Percentiles rank a stretch among this genome's conserved stretches.
phyloP scores from a whole-genome alignment of 306 rosid species.

The Geum urbanum region DNA sequence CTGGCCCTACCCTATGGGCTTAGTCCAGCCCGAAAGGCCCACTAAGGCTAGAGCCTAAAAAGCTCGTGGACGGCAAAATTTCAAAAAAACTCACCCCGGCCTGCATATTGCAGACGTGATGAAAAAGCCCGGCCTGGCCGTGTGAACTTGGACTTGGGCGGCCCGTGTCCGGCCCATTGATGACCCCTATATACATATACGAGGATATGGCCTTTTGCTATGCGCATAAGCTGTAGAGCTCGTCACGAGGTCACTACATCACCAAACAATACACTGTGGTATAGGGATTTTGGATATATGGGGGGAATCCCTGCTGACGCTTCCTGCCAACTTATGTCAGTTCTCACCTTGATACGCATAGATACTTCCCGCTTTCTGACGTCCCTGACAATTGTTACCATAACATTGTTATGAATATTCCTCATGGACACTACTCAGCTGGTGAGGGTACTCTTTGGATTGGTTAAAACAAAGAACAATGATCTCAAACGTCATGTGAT shows the following conservation, averaged over 20 bases:
- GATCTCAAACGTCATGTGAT: slow-evolving; percentile 65
- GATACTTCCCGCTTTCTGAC: slow-evolving; percentile 70
- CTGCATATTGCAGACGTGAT: too few relatives aligned
- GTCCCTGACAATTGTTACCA: slow-evolving; percentile 92
- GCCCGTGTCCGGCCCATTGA: too few relatives aligned
- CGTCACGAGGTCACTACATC: slow-evolving; percentile 55
- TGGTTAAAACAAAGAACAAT: slow-evolving; percentile 41
- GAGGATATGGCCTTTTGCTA: slow-evolving; percentile 63
- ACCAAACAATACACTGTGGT: slow-evolving; percentile 76
- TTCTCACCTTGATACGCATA: slow-evolving; percentile 73
- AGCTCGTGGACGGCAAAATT: too few relatives aligned
- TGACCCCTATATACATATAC: too few relatives aligned
- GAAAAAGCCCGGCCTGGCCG: too few relatives aligned
- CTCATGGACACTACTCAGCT: slow-evolving; percentile 78
- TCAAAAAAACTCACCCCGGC: too few relatives aligned
- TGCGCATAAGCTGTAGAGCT: slow-evolving; percentile 94
- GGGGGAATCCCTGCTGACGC: slow-evolving; percentile 89
- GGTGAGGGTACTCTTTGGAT: slow-evolving; percentile 81
- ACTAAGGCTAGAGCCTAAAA: too few relatives aligned
- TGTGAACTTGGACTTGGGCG: too few relatives aligned
- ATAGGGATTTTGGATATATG: slow-evolving; percentile 82
- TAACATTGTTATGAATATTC: slow-evolving; percentile 52
- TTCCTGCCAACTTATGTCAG: slow-evolving; percentile 43
- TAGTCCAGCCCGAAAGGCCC: too few relatives aligned
- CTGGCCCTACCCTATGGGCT: too few relatives aligned